Base-by-base conservation (phyloP, 192 early-diverging fungal genomes). In the Dimargaris cristalligena region DNA sequence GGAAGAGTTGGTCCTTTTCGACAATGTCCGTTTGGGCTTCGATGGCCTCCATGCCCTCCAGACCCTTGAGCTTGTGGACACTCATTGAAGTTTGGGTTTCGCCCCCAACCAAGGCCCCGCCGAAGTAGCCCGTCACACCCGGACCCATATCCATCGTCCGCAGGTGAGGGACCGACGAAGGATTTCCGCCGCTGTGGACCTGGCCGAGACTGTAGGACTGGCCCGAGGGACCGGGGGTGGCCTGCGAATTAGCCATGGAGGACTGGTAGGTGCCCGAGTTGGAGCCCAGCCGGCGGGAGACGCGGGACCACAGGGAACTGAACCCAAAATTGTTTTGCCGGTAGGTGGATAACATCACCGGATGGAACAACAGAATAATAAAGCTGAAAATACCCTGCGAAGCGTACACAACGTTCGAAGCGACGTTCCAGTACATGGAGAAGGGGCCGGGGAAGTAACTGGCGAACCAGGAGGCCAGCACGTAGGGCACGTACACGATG, bases 61-160 rank as follows among this genome's bases (percentile, higher is more conserved):
- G 33, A 3, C 55, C 55, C 3, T 34, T 34, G 3, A 57, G 55
- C 35, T 57, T 57, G 16, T 57, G 55, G 6, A 52, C 50, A n/a
- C 33, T 35, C 4, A 34, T 13, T 31, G 28, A 20, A 33, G 52
- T 54, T 13, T 54, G 8, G 55, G 33, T n/a, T 23, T 31, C 33
- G 23, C 33, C 22, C 6, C n/a, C 20, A n/a, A 25, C 32, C 26
- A 25, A 26, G 13, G 16, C 34, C 6, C n/a, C 34, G 32, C 32
- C 55, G n/a, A 57, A 57, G 23, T 38, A 57, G 1, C 55, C 55
- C 16, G 55, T 57, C 23, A 57, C 55, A 13, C 55, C 55, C 3
- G 55, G 55, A 9, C 55, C 55, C 55, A 57, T 57, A 35, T 57
- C 55, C 33, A 57, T 34, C 34, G 55, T 57, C 32, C 22, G 32